A percentile compares a stretch with the other conserved stretches of the same genome.
These are phyloP conservation scores for Ganoderma meredithae DNA, from an alignment of 1,284 basidiomycete species.

Conservation along the genomic window DNA sequence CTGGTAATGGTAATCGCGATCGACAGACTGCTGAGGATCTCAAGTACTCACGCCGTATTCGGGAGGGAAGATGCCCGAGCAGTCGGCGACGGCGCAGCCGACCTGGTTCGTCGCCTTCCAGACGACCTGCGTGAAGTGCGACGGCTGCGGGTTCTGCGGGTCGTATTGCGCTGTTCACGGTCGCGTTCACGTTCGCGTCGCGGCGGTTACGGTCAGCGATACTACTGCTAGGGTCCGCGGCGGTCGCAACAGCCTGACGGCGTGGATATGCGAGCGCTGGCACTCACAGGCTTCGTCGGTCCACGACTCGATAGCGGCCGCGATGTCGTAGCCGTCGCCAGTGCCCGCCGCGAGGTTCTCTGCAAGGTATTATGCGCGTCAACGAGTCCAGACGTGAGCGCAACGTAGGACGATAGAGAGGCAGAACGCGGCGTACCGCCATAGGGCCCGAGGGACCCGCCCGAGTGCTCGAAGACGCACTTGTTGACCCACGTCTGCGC, in stretches of 20 bases:
- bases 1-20: too few relatives aligned
- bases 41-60: constrained; percentile 61
- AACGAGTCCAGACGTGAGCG: too few relatives aligned
- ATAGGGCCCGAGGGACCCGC: constrained; percentile 63
- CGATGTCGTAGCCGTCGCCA: background rate
- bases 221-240: too few relatives aligned
- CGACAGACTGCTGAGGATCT: too few relatives aligned
- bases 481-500: constrained; percentile 72
- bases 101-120: constrained; percentile 72
- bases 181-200: too few relatives aligned
- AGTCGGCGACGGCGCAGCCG: constrained; percentile 64
- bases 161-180: constrained; percentile 59
- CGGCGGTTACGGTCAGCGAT: too few relatives aligned
- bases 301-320: background rate
- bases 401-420: too few relatives aligned
- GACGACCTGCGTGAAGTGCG: constrained; percentile 76
- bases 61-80: constrained; percentile 58
- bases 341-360: constrained; percentile 61
- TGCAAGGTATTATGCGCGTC: constrained; percentile 33
- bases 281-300: background rate
- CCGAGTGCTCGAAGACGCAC: constrained; percentile 70
- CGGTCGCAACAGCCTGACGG: too few relatives aligned
- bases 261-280: too few relatives aligned
- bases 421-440: constrained; percentile 52
- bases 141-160: constrained; percentile 59